Base-by-base conservation (phyloP, 768 basidiomycete genomes). In the Pisolithus albus region DNA sequence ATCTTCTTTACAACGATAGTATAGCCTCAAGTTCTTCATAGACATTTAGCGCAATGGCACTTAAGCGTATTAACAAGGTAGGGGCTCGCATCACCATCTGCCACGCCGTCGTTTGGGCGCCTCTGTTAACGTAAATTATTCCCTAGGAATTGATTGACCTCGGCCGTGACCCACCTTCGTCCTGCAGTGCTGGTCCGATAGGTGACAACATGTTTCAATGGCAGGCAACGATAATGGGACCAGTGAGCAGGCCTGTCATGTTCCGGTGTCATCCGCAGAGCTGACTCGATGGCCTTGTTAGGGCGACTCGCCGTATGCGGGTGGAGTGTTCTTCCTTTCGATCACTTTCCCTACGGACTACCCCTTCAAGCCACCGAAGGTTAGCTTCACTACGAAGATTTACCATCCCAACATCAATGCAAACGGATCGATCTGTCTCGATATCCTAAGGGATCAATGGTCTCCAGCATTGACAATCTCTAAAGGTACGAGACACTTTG, bases 341-440 rank as follows among this genome's bases (percentile, higher is more conserved):
- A 93, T 95, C 69, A 82, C 79, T 41, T 93, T 93, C 80, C 91
- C 92, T 44, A 91, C 88, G 71, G 95, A 99, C 71, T 99, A 99
- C 77, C 96, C 96, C 23, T 98, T 98, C 86, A 97, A 98, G 75
- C 96, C 96, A 40, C 96, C 96, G 72, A 99, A 99, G 82, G 92
- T 99, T 74, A 87, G 87, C 77, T 99, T 99, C 73, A 95, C 92
- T 60, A 98, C 96, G 66, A 97, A 96, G 88, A 97, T 97, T 63
- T 98, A 97, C 72, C 95, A 98, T 72, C 95, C 95, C 34, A 98
- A 98, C 79, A 97, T 99, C 92, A 99, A 99, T 69, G 91, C 95
- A 61, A 99, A 99, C 64, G 96, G 96, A 39, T 94, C 92, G 57
- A 98, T 99, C 72, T 99, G 95, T 71, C 75, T 99, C 62, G 96